Base-by-base conservation (phyloP, 768 basidiomycete species). In the Macrolepiota albuminosa region DNA sequence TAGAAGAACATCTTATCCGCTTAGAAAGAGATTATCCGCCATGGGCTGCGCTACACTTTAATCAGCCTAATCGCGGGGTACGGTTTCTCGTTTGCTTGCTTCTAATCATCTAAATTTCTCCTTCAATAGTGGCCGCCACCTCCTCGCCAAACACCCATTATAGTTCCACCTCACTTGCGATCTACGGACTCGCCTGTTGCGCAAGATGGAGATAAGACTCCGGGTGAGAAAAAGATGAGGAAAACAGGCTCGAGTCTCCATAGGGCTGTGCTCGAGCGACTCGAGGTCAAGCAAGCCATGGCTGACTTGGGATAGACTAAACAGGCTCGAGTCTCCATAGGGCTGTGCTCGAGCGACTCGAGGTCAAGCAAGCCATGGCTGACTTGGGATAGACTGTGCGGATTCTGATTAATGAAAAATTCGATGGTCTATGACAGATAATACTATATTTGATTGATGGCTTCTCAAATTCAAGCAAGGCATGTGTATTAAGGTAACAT, bases 51-150 rank as follows among this genome's bases (percentile, higher is more conserved):
- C 75, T 87, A 26, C 91, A 93, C 68, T 93, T 93, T 69, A 91
- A 89, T 58, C 91, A 93, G 68, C 91, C 91, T 3, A 81, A 84
- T 65, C 84, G 91, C 59, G 88, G 86, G 31, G 91, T 93, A 73
- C 51, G 88, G 4, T 80, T 49, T 13, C 56, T 57, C 34, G 56
- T 56, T 36, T 29, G n/a, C n/a, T 29, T 47, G 33, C 55, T 49
- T 39, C 24, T 33, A 56, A 10, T 43, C 11, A 56, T 29, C 21
- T 42, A 51, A 40, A 51, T 37, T 0, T 24, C 29, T 42, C 6
- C 33, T 34, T 37, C 50, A 26, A 24, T 62, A 93, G 91, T 93
- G 91, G 91, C 91, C 91, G 1, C 87, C 90, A 7, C 90, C 91
- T 4, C 91, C 90, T 3, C 86, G 86, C 1, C 76, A 84, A 40